These are phyloP conservation scores for Fragaria ananassa DNA, from an alignment of 306 rosid species.

Conservation along the genomic window DNA sequence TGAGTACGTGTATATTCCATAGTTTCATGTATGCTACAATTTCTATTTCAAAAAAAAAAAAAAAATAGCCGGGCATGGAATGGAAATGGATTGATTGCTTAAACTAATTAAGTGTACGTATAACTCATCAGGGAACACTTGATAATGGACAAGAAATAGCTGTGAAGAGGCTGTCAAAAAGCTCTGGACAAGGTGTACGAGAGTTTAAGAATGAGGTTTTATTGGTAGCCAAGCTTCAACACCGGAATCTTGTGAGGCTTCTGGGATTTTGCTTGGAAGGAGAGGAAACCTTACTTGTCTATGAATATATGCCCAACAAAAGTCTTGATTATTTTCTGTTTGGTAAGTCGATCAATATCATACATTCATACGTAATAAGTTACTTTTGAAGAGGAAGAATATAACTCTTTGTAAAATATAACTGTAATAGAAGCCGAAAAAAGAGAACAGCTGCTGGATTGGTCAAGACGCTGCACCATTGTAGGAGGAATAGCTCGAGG, in stretches of 20 bases:
- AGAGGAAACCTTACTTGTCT: constrained; percentile 55
- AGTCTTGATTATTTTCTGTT: constrained; percentile 57
- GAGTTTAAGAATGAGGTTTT: constrained; percentile 62
- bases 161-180: constrained; percentile 53
- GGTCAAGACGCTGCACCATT: constrained; percentile 38
- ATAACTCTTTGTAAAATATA: neutral
- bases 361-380: no score
- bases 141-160: constrained; percentile 48
- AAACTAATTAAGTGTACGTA: no score
- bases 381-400: neutral
- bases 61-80: no score
- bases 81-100: no score
- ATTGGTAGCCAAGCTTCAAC: constrained; percentile 47
- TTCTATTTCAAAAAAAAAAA: no score
- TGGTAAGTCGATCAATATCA: constrained; percentile 18
- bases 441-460: constrained; percentile 30
- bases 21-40: no score
- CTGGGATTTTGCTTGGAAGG: constrained; percentile 53
- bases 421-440: constrained; percentile 16
- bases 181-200: constrained; percentile 59
- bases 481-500: constrained; percentile 34
- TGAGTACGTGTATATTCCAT: no score
- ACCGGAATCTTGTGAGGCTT: constrained; percentile 56
- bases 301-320: constrained; percentile 59
- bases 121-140: neutral